phyloP scores from a whole-genome alignment of 257 asterid genomes.

The Ilex aquifolium region DNA sequence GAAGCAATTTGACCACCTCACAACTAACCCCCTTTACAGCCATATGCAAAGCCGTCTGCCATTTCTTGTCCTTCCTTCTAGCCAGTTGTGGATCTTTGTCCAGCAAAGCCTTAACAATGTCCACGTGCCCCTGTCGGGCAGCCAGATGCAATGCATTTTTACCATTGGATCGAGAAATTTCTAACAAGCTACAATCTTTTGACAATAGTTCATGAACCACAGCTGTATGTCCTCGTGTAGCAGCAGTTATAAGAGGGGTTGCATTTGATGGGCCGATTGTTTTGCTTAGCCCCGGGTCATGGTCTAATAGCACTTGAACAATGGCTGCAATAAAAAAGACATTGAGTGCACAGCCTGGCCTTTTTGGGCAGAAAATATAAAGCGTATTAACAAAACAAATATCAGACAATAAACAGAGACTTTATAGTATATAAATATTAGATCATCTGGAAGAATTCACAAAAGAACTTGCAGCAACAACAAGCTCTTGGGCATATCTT shows the following conservation, averaged over 20 bases:
- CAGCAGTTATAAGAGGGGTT: constrained; percentile 54
- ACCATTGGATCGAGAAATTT: constrained; percentile 45
- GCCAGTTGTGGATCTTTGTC: constrained; percentile 47
- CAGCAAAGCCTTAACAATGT: constrained; percentile 40
- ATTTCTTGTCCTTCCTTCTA: constrained; percentile 45
- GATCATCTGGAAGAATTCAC: background rate
- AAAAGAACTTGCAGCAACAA: background rate
- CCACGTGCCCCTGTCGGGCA: constrained; percentile 51
- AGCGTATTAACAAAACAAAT: too few relatives aligned
- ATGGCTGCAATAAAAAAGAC: constrained; percentile 24
- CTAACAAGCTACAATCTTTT: constrained; percentile 44
- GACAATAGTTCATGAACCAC: constrained; percentile 49
- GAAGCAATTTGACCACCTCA: constrained; percentile 41
- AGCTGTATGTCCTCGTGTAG: constrained; percentile 43
- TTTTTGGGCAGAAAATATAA: too few relatives aligned
- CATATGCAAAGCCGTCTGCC: constrained; percentile 59
- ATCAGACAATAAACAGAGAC: too few relatives aligned
- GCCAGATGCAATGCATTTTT: constrained; percentile 51
- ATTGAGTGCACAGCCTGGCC: background rate
- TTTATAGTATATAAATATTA: background rate
- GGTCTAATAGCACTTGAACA: constrained; percentile 47
- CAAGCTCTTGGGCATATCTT: background rate
- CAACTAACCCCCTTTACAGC: constrained; percentile 49
- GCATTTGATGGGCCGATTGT: constrained; percentile 52
- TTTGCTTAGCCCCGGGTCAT: constrained; percentile 38